Conservation (phyloP, 768 basidiomycete species). For the Lactarius pseudohatsudake region DNA sequence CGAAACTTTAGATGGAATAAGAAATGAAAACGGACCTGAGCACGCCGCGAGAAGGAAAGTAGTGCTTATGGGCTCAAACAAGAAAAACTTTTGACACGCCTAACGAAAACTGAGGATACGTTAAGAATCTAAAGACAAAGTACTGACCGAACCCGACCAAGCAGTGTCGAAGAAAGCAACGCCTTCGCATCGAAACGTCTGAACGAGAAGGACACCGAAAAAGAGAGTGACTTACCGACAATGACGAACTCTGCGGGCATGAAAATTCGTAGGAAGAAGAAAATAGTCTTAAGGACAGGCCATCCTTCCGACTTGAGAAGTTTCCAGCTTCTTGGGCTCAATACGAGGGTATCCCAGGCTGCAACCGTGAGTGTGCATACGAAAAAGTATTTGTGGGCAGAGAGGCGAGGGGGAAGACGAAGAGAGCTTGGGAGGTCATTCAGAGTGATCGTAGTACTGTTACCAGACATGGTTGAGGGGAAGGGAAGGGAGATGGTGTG, state of each 20-base stretch:
- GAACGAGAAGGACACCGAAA: background rate
- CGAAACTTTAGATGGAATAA: background rate
- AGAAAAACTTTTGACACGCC: slow-evolving; percentile 69
- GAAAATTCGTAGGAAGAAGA: slow-evolving; percentile 70
- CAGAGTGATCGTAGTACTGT: slow-evolving; percentile 9
- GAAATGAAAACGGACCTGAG: slow-evolving; percentile 44
- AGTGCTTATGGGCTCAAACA: slow-evolving; percentile 86
- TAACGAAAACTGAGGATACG: slow-evolving; percentile 31
- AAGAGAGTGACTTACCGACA: slow-evolving; percentile 50
- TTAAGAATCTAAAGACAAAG: background rate
- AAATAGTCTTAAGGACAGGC: slow-evolving; percentile 76
- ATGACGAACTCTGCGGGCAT: slow-evolving; percentile 80
- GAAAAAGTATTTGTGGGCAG: slow-evolving; percentile 86
- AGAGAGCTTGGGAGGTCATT: slow-evolving; percentile 59
- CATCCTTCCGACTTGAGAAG: slow-evolving; percentile 62
- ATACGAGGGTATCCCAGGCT: slow-evolving; percentile 86
- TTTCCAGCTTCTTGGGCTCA: slow-evolving; percentile 76
- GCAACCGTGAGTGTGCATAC: slow-evolving; percentile 89
- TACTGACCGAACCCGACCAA: slow-evolving; percentile 54
- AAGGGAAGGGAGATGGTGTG: too few relatives aligned
- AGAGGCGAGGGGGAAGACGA: slow-evolving; percentile 72
- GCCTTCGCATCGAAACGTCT: slow-evolving; percentile 42
- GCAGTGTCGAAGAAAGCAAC: slow-evolving; percentile 84
- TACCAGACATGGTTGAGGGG: slow-evolving; percentile 5
- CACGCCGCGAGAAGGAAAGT: slow-evolving; percentile 75